These are phyloP conservation scores for Colletotrichum sansevieriae DNA, from an alignment of 2,329 filamentous ascomycete genomes.

Conservation along the genomic window DNA sequence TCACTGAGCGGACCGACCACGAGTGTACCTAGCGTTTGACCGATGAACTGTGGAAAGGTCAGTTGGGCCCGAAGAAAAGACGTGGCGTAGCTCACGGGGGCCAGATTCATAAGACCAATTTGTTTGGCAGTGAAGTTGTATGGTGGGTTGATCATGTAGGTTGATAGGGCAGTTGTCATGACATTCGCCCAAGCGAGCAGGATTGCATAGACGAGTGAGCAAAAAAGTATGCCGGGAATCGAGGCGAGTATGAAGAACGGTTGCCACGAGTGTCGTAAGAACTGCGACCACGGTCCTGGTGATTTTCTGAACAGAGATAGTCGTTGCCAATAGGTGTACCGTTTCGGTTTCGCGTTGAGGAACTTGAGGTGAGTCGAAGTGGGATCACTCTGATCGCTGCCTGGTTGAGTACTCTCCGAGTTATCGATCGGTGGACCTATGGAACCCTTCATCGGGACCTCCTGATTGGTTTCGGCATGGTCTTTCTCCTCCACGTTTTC, in stretches of 20 bases:
- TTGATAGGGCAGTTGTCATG: neutral
- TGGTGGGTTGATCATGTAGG: slow-evolving; percentile 46
- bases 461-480: no score
- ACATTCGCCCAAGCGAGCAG: slow-evolving; percentile 48
- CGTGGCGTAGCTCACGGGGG: slow-evolving; percentile 38
- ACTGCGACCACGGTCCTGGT: slow-evolving; percentile 9
- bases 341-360: neutral
- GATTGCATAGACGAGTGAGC: slow-evolving; percentile 52
- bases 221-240: slow-evolving; percentile 55
- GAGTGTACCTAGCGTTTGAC: slow-evolving; percentile 51
- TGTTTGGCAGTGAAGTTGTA: slow-evolving; percentile 54
- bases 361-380: no score
- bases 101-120: slow-evolving; percentile 55
- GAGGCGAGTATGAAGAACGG: slow-evolving; percentile 24
- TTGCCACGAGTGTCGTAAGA: slow-evolving; percentile 43
- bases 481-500: no score
- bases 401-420: no score
- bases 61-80: neutral
- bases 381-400: no score
- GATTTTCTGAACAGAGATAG: neutral
- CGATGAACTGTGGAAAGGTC: slow-evolving; percentile 50
- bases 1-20: slow-evolving; percentile 47
- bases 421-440: no score
- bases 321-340: neutral
- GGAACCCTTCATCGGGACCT: no score